Base-by-base conservation (phyloP, 345 rosid genomes). In the Anacardium occidentale region DNA sequence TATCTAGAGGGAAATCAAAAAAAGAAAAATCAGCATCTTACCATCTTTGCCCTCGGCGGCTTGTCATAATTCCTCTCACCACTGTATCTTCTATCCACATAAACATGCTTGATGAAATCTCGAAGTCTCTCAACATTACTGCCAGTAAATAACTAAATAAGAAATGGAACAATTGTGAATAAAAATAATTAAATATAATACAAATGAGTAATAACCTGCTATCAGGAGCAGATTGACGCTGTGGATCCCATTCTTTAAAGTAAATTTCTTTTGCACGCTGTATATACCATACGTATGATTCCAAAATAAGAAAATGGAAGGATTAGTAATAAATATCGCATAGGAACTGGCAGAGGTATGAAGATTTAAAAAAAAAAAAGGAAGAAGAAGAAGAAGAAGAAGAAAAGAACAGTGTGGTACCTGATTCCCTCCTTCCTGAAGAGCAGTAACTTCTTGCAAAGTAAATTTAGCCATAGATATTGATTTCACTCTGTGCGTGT, bases 361-460 rank as follows among this genome's bases (percentile, higher is more conserved):
- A 22, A 53, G 54, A 25, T 54, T 18, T n/a, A 65, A 61, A 63
- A 13, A 59, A 56, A 51, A n/a, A n/a, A n/a, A n/a, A n/a, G n/a
- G n/a, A n/a, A n/a, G n/a, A n/a, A n/a, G n/a, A n/a, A n/a, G n/a
- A n/a, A 0, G 42, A 21, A 12, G 22, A 37, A 64, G 40, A 62
- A 50, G 55, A 72, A 14, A 6, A 29, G 55, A 72, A 14, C 4
- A 29, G 12, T 24, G 64, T 61, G 20, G 44, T 83, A 95, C 99
- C 96, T 95, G 84, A 82, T 95, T 95, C 75, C 99, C 99, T 40
- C 98, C 98, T 86, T 81, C 98, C 82, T 92, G 90, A 74, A 95
- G 90, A 69, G 93, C 82, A 75, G 47, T 59, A 70, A 90, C 99
- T 82, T 95, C 99, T 76, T 89, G 94, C 62, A 93, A 77, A 29